A percentile compares a stretch with the other conserved stretches of the same genome.
Evolutionary conservation across 495 filamentous ascomycete genomes (phyloP).

Genomic region (Penicillium egyptiacum): DNA sequence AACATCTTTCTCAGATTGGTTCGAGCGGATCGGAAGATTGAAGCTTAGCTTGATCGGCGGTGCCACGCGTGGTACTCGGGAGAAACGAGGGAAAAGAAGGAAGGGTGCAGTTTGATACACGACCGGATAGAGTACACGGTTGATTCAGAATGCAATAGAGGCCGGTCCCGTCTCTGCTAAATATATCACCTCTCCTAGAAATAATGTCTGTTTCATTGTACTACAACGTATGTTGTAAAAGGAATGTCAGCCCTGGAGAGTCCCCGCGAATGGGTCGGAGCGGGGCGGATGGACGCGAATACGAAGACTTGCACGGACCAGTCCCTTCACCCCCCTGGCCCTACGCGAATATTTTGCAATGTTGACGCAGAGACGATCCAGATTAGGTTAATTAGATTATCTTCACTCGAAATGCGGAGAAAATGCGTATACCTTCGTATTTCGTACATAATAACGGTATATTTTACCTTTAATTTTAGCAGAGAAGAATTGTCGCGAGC

Average conservation of each 20-base stretch:
- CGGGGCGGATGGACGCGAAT: conserved; percentile 32
- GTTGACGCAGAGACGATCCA: conserved; percentile 1
- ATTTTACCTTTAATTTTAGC: no score
- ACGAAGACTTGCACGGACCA: conserved; percentile 24
- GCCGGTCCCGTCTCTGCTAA: background rate
- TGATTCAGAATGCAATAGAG: background rate
- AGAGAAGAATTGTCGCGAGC: no score
- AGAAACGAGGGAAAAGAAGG: background rate
- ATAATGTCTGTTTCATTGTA: background rate
- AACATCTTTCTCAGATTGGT: background rate
- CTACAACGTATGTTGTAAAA: conserved; percentile 15
- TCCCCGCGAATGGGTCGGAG: conserved; percentile 20
- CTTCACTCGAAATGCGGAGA: background rate
- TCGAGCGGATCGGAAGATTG: conserved; percentile 20
- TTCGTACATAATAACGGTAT: no score
- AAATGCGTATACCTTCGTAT: background rate
- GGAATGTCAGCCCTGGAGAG: conserved; percentile 16
- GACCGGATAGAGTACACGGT: background rate
- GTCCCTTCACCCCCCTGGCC: background rate
- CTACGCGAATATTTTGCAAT: background rate
- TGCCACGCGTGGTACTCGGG: background rate
- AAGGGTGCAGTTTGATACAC: no score
- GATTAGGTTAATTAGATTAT: background rate
- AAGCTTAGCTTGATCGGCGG: conserved; percentile 28
- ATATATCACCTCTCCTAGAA: background rate